These are phyloP conservation scores for Fagopyrum homotropicum DNA, from an alignment of 148 eudicot species.

Conservation along the genomic window DNA sequence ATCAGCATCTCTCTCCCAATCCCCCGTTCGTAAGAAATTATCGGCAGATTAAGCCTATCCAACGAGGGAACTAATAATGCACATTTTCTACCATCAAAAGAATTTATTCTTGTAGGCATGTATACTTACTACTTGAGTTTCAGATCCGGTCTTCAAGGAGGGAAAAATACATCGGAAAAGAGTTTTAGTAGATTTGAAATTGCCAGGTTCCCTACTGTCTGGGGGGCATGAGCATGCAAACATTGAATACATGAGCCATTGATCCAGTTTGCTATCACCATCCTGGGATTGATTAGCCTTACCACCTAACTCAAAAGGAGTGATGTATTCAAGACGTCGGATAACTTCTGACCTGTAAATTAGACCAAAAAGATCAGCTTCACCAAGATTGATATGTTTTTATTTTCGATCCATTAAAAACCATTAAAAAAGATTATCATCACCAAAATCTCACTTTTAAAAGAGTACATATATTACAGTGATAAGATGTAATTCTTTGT, in stretches of 20 bases:
- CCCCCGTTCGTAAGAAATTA: background rate
- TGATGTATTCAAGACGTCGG: conserved; percentile 87
- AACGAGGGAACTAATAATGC: background rate
- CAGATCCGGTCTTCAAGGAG: conserved; percentile 91
- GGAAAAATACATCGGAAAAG: conserved; percentile 88
- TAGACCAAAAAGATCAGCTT: background rate
- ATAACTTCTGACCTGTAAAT: conserved; percentile 72
- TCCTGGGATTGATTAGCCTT: conserved; percentile 89
- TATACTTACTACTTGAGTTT: conserved; percentile 77
- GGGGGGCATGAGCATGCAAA: conserved; percentile 98
- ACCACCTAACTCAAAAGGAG: conserved; percentile 91
- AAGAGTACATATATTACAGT: background rate
- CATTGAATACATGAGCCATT: conserved; percentile 98
- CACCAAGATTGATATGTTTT: background rate
- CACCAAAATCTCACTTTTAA: background rate
- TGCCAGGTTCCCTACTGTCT: conserved; percentile 66
- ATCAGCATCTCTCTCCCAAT: background rate
- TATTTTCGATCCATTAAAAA: background rate
- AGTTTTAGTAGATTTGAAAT: conserved; percentile 65
- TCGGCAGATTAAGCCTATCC: background rate
- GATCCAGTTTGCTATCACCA: conserved; percentile 86
- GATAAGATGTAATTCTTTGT: background rate
- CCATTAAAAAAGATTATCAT: background rate
- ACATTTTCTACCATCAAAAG: background rate
- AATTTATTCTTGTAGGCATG: conserved; percentile 14